A percentile compares a stretch with the other conserved stretches of the same genome.
phyloP scores from a whole-genome alignment of 2,329 filamentous ascomycete species.

The Pseudonectria buxi region DNA sequence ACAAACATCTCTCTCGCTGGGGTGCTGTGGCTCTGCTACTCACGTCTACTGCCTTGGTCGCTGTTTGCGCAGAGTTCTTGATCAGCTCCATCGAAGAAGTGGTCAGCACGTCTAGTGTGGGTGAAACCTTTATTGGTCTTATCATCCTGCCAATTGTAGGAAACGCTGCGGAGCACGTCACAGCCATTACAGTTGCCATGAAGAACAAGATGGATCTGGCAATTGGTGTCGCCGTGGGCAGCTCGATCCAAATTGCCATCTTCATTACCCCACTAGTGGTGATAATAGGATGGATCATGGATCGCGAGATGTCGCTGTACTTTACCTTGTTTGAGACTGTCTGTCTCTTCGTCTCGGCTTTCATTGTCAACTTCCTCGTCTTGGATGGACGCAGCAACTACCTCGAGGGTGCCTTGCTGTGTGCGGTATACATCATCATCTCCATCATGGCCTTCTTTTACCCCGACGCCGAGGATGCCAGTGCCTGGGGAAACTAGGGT shows the following conservation, averaged over 20 bases:
- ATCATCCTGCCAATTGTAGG: slow-evolving; percentile 68
- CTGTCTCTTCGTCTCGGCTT: slow-evolving; percentile 73
- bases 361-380: slow-evolving; percentile 84
- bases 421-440: slow-evolving; percentile 63
- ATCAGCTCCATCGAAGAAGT: slow-evolving; percentile 61
- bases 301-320: slow-evolving; percentile 68
- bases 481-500: slow-evolving; percentile 25
- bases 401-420: slow-evolving; percentile 67
- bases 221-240: slow-evolving; percentile 65
- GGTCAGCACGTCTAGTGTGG: slow-evolving; percentile 47
- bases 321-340: slow-evolving; percentile 88
- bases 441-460: slow-evolving; percentile 62
- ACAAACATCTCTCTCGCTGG: slow-evolving; percentile 45
- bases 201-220: slow-evolving; percentile 74
- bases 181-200: slow-evolving; percentile 61
- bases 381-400: slow-evolving; percentile 83
- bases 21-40: slow-evolving; percentile 57
- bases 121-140: slow-evolving; percentile 63
- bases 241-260: slow-evolving; percentile 65
- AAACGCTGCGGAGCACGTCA: slow-evolving; percentile 68
- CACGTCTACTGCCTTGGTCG: slow-evolving; percentile 58
- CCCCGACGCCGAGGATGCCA: slow-evolving; percentile 44
- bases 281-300: slow-evolving; percentile 63
- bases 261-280: slow-evolving; percentile 66
- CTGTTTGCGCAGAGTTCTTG: slow-evolving; percentile 63